These are phyloP conservation scores for Smittium mucronatum DNA, from an alignment of 371 early-diverging fungal genomes.

Conservation along the genomic window DNA sequence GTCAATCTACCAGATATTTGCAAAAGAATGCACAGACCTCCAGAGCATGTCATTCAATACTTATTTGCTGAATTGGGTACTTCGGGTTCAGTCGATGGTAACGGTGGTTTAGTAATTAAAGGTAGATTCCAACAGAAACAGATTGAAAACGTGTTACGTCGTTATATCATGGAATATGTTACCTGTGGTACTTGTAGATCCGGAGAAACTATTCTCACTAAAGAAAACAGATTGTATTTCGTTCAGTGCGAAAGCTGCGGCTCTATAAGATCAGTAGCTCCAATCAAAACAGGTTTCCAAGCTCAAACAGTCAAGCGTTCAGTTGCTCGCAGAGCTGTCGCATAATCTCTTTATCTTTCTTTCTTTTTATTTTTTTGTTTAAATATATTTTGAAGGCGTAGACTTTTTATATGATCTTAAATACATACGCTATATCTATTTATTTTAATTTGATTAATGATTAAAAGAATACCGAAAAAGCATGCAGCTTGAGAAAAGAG, in stretches of 20 bases:
- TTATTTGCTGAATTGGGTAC: slow-evolving; percentile 98
- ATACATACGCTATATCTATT: too few relatives aligned
- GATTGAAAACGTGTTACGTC: slow-evolving; percentile 95
- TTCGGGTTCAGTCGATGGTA: slow-evolving; percentile 91
- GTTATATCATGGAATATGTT: slow-evolving; percentile 98
- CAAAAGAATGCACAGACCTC: slow-evolving; percentile 80
- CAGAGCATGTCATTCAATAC: slow-evolving; percentile 96
- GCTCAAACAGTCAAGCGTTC: slow-evolving; percentile 50
- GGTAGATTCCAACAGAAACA: slow-evolving; percentile 98
- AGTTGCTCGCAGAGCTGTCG: slow-evolving; percentile 24
- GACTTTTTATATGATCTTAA: too few relatives aligned
- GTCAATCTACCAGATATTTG: slow-evolving; percentile 90
- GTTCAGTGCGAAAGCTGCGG: slow-evolving; percentile 97
- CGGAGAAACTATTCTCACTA: slow-evolving; percentile 88
- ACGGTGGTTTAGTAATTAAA: slow-evolving; percentile 89
- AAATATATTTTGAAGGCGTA: too few relatives aligned
- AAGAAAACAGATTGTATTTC: slow-evolving; percentile 97
- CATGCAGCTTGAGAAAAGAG: too few relatives aligned
- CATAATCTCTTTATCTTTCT: slow-evolving; percentile 12
- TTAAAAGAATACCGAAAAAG: too few relatives aligned
- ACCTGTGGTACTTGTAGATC: slow-evolving; percentile 98
- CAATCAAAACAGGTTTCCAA: slow-evolving; percentile 97
- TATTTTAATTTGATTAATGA: too few relatives aligned
- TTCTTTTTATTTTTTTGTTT: slow-evolving; percentile 12
- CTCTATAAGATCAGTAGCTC: slow-evolving; percentile 89